A percentile compares a stretch with the other conserved stretches of the same genome.
These are phyloP conservation scores for Ophiostoma sp. DNA, from an alignment of 2,329 filamentous ascomycete genomes.

Conservation along the genomic window DNA sequence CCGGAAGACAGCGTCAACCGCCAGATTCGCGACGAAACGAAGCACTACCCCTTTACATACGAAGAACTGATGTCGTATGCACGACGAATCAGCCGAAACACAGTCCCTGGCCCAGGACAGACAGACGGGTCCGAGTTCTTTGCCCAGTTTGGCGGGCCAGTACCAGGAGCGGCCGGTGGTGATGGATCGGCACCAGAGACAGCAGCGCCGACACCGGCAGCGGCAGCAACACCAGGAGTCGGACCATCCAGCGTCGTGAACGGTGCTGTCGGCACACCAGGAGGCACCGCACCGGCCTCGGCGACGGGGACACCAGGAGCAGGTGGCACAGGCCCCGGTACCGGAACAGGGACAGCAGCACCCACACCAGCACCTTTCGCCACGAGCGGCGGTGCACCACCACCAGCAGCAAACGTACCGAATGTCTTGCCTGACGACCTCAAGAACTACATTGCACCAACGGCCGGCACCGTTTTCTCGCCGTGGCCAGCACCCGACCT, in stretches of 20 bases:
- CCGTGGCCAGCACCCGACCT: conserved; percentile 75
- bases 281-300: background rate
- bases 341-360: conserved; percentile 27
- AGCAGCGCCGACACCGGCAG: conserved; percentile 25
- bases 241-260: background rate
- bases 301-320: conserved; percentile 14
- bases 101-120: conserved; percentile 64
- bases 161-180: background rate
- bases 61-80: conserved; percentile 75
- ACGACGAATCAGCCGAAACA: conserved; percentile 76
- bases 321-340: background rate
- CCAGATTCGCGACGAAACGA: conserved; percentile 32
- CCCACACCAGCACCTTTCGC: conserved; percentile 39
- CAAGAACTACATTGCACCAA: conserved; percentile 55
- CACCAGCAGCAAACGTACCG: conserved; percentile 28
- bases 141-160: conserved; percentile 6
- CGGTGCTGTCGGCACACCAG: background rate
- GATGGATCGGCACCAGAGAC: conserved; percentile 22
- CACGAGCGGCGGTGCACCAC: background rate
- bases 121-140: conserved; percentile 42
- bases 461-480: conserved; percentile 62
- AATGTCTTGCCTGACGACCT: conserved; percentile 52
- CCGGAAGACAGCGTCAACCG: conserved; percentile 41
- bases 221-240: conserved; percentile 25
- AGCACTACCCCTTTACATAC: conserved; percentile 61